A percentile compares a stretch with the other conserved stretches of the same genome.
These are phyloP conservation scores for Calonectria ilicicola DNA, from an alignment of 2,329 filamentous ascomycete species.

Conservation along the genomic window DNA sequence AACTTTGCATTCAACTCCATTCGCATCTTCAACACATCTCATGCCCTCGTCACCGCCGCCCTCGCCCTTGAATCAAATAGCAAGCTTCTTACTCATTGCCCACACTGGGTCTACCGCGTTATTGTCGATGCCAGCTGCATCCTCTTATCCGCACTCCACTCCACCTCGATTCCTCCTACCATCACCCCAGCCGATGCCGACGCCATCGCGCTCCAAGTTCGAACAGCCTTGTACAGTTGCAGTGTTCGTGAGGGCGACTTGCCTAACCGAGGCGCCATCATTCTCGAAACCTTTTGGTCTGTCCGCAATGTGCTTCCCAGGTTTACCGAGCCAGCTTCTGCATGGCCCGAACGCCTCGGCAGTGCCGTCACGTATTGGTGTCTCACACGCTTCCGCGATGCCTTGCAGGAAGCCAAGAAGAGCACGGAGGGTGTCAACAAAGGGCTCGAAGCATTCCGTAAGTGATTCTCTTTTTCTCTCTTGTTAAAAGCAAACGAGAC, in stretches of 20 bases:
- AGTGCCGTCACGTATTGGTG: slow-evolving; percentile 64
- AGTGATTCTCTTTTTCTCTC: slow-evolving; percentile 16
- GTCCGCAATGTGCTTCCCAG: slow-evolving; percentile 52
- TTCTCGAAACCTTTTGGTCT: slow-evolving; percentile 64
- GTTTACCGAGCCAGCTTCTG: slow-evolving; percentile 54
- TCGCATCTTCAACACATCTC: slow-evolving; percentile 61
- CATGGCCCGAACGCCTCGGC: slow-evolving; percentile 59
- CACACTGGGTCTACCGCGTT: slow-evolving; percentile 62
- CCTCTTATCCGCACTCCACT: slow-evolving; percentile 59
- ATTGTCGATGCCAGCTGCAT: slow-evolving; percentile 60
- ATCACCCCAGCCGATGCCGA: slow-evolving; percentile 45
- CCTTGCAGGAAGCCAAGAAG: slow-evolving; percentile 53
- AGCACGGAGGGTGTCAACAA: slow-evolving; percentile 46
- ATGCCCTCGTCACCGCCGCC: slow-evolving; percentile 56
- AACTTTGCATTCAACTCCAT: slow-evolving; percentile 58
- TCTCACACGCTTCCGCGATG: slow-evolving; percentile 58
- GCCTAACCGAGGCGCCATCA: slow-evolving; percentile 56
- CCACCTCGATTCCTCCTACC: slow-evolving; percentile 52
- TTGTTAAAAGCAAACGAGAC: neutral
- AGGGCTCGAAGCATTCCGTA: slow-evolving; percentile 47
- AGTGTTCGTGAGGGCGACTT: slow-evolving; percentile 63
- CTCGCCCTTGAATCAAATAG: slow-evolving; percentile 55
- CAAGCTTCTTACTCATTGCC: slow-evolving; percentile 58
- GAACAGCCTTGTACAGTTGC: slow-evolving; percentile 54
- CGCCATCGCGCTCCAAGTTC: slow-evolving; percentile 45